Percentiles rank a stretch among this genome's conserved stretches.
Evolutionary conservation across 139 green algal species (phyloP).

Genomic region (Deuterostichococcus epilithicus): DNA sequence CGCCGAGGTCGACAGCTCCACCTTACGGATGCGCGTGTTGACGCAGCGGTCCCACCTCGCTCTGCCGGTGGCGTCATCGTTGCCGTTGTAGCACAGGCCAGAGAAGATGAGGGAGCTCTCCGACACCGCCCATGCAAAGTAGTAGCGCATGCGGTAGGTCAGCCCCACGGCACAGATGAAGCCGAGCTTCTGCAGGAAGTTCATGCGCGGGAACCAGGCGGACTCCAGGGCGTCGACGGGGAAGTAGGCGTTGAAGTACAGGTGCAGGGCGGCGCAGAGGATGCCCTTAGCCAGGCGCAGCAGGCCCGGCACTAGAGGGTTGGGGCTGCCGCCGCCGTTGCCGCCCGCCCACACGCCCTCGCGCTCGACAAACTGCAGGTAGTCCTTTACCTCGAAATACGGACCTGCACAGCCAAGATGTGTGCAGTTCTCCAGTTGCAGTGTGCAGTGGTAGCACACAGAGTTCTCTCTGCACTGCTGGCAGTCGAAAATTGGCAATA

Average conservation of each 20-base stretch:
- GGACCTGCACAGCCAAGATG: slow-evolving; percentile 40
- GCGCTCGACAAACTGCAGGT: slow-evolving; percentile 64
- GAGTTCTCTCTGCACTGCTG: too few relatives aligned
- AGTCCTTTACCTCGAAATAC: slow-evolving; percentile 74
- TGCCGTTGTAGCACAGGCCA: slow-evolving; percentile 67
- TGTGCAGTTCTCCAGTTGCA: too few relatives aligned
- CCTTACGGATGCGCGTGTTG: slow-evolving; percentile 58
- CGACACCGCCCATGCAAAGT: slow-evolving; percentile 63
- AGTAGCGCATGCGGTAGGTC: slow-evolving; percentile 56
- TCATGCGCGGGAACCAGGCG: slow-evolving; percentile 3
- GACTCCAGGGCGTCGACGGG: neutral
- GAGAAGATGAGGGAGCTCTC: slow-evolving; percentile 62
- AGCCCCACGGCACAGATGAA: slow-evolving; percentile 32
- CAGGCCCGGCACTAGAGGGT: slow-evolving; percentile 22
- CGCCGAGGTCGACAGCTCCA: slow-evolving; percentile 61
- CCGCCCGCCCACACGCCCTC: slow-evolving; percentile 30
- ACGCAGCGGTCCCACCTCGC: slow-evolving; percentile 62
- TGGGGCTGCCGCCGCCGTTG: slow-evolving; percentile 18
- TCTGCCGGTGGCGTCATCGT: neutral
- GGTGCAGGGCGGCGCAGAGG: slow-evolving; percentile 36
- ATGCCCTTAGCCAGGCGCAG: slow-evolving; percentile 43
- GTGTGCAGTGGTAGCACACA: too few relatives aligned
- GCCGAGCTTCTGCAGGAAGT: slow-evolving; percentile 9
- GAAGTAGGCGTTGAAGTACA: slow-evolving; percentile 45
- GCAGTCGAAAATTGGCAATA: too few relatives aligned